phyloP scores from a whole-genome alignment of 345 rosid species.

The Abelmoschus esculentus region DNA sequence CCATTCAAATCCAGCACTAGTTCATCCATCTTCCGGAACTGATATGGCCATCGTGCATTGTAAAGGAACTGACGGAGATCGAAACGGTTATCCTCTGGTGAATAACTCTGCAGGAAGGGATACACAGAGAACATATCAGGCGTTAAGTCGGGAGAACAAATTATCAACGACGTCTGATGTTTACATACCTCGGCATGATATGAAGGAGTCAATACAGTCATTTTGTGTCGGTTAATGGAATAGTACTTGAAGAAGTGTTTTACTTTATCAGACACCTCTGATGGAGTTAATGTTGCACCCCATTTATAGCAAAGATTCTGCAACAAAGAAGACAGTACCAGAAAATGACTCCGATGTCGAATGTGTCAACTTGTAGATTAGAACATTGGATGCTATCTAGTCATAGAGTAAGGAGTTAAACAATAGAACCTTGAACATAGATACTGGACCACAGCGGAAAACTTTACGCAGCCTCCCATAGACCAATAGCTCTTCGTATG shows the following conservation, averaged over 20 bases:
- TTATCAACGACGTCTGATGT: not conserved
- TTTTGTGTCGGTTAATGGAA: constrained; percentile 92
- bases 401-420: not conserved
- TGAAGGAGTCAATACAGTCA: constrained; percentile 89
- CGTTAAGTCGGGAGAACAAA: not conserved
- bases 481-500: constrained; percentile 83
- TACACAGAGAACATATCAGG: not conserved
- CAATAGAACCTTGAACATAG: constrained; percentile 85
- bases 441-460: constrained; percentile 88
- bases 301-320: constrained; percentile 94
- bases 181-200: constrained; percentile 85
- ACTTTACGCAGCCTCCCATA: constrained; percentile 75
- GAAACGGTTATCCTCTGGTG: constrained; percentile 89
- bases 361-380: not conserved
- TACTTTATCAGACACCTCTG: constrained; percentile 87
- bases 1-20: not conserved
- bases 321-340: constrained; percentile 9
- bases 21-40: not conserved
- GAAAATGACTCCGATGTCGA: not conserved
- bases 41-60: not conserved
- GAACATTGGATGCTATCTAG: not conserved
- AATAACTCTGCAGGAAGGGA: constrained; percentile 54
- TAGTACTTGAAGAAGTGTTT: constrained; percentile 89
- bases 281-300: constrained; percentile 70
- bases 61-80: constrained; percentile 85